Base-by-base conservation (phyloP, 2,329 filamentous ascomycete species). In the Talaromyces pinophilus region DNA sequence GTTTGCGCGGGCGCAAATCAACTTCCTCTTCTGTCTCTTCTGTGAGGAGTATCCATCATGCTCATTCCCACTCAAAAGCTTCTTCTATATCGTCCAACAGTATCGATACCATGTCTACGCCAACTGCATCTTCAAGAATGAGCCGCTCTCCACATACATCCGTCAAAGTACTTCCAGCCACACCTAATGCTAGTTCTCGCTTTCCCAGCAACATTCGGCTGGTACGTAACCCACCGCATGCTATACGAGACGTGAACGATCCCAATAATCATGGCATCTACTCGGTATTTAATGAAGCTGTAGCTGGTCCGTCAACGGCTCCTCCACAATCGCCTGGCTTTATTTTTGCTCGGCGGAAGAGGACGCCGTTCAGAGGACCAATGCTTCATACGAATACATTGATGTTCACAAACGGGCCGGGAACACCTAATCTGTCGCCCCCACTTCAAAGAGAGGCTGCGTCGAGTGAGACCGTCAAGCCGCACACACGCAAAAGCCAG, bases 21-120 rank as follows among this genome's bases (percentile, higher is more conserved):
- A 99, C 95, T 0, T 97, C 93, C 0, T 97, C 93, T 0, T 98
- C 93, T 0, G 89, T 99, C 17, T 97, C 93, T 0, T 97, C 93
- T 0, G 90, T 99, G 66, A 90, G 95, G 67, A 96, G 91, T 54
- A 92, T 98, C 74, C 93, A 94, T 73, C 92, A 93, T 71, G 90
- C 92, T 63, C 91, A 95, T 75, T 89, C 90, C 1, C 94, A 97
- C 77, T 97, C 93, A 25, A 98, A 98, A 79, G 93, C 95, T 0
- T 96, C 92, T 0, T 97, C 93, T 0, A 95, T 93, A 0, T 97
- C 93, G 52, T 97, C 91, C 5, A 90, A 89, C 67, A 89, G 88
- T 25, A 90, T 90, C 0, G 88, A 90, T 3, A 89, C 90, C 0
- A 87, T 87, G 2, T 84, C 86, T 3, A 86, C 88, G 19, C 90